A percentile compares a stretch with the other conserved stretches of the same genome.
phyloP scores from a whole-genome alignment of 148 eudicot genomes.

The Mesembryanthemum crystallinum region DNA sequence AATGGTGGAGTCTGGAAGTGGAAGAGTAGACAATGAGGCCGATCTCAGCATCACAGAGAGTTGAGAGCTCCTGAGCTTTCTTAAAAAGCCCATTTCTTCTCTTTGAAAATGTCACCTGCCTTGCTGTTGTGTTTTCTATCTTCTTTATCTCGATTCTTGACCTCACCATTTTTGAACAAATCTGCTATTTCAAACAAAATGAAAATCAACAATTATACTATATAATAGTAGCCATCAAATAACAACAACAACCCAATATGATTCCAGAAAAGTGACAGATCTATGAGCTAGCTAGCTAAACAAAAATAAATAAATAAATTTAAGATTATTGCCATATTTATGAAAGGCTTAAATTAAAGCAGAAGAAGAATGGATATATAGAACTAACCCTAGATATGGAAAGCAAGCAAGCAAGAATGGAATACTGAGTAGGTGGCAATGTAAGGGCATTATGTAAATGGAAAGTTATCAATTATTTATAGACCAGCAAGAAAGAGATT shows the following conservation, averaged over 20 bases:
- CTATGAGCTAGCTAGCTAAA: background rate
- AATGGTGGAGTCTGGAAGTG: conserved; percentile 29
- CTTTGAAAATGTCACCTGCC: conserved; percentile 41
- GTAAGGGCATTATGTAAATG: conserved; percentile 7
- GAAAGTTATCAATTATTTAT: background rate
- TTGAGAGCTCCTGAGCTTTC: conserved; percentile 37
- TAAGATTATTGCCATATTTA: background rate
- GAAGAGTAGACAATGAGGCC: conserved; percentile 36
- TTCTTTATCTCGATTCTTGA: conserved; percentile 31
- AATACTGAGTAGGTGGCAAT: background rate
- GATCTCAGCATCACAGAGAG: conserved; percentile 37
- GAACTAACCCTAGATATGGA: conserved; percentile 20
- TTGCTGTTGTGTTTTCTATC: conserved; percentile 30
- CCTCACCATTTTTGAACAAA: too few relatives aligned
- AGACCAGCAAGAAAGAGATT: background rate
- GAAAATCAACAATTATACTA: too few relatives aligned
- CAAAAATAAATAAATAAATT: background rate
- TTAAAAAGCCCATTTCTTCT: conserved; percentile 36
- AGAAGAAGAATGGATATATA: background rate
- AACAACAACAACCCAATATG: background rate
- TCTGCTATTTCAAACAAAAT: too few relatives aligned
- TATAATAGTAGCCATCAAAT: too few relatives aligned
- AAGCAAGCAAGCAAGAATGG: too few relatives aligned
- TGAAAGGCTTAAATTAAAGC: background rate
- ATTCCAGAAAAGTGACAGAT: background rate